Percentiles rank a stretch among this genome's conserved stretches.
phyloP scores from a whole-genome alignment of 495 filamentous ascomycete species.

The Extremus antarcticus region DNA sequence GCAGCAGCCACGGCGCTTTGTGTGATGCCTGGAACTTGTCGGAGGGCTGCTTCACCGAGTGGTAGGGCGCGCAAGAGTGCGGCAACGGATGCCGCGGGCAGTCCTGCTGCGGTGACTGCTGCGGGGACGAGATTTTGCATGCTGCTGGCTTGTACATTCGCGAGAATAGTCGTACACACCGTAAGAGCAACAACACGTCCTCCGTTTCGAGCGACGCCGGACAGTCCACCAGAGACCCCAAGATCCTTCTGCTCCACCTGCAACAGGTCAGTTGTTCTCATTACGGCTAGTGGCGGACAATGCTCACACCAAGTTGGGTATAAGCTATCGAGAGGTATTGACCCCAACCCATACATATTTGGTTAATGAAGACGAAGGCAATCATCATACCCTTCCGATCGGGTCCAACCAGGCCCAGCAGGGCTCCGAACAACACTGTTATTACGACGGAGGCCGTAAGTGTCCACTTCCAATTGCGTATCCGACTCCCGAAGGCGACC shows the following conservation, averaged over 20 bases:
- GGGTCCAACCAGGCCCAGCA: slow-evolving; percentile 25
- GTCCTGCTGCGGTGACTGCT: slow-evolving; percentile 20
- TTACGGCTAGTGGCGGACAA: too few species aligned
- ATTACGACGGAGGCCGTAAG: slow-evolving; percentile 22
- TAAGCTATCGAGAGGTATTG: slow-evolving; percentile 25
- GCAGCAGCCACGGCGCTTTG: too few species aligned
- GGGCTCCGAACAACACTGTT: slow-evolving; percentile 26
- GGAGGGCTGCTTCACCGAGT: too few species aligned
- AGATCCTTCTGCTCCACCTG: slow-evolving; percentile 25
- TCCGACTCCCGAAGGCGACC: slow-evolving; percentile 21
- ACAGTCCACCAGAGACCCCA: slow-evolving; percentile 21
- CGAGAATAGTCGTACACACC: slow-evolving; percentile 21
- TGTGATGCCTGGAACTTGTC: too few species aligned
- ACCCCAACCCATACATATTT: slow-evolving; percentile 18
- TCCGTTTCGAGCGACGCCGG: slow-evolving; percentile 23
- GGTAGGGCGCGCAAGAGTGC: too few species aligned
- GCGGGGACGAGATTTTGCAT: slow-evolving; percentile 11
- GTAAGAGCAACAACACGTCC: slow-evolving; percentile 27
- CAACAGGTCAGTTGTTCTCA: too few species aligned
- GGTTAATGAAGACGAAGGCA: slow-evolving; percentile 21
- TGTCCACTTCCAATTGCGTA: slow-evolving; percentile 28
- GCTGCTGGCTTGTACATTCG: slow-evolving; percentile 8
- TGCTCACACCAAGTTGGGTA: slow-evolving; percentile 22
- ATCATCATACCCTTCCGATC: slow-evolving; percentile 21
- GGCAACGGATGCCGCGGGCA: not conserved